Evolutionary conservation across 164 flowering plant species (phyloP).

Genomic region (Tetrastigma voinierianum): DNA sequence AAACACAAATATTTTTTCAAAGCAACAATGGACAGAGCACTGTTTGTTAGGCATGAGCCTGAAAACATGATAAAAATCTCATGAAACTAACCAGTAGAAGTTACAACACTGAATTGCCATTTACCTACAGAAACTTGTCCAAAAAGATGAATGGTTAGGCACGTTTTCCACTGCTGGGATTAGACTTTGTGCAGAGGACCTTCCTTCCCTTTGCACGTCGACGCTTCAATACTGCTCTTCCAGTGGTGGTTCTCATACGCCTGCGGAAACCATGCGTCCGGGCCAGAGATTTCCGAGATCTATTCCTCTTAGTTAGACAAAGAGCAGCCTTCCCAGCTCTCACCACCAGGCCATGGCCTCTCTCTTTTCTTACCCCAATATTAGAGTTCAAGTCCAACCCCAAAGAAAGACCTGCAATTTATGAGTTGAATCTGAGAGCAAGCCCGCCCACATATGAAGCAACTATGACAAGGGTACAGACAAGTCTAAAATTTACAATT

Average conservation of each 20-base stretch:
- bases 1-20: neutral
- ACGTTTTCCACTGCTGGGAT: conserved; percentile 67
- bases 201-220: conserved; percentile 88
- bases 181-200: conserved; percentile 74
- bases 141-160: conserved; percentile 11
- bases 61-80: conserved; percentile 3
- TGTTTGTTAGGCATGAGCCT: conserved; percentile 6
- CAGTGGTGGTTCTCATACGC: conserved; percentile 86
- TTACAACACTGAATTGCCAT: conserved; percentile 6
- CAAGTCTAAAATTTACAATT: no score
- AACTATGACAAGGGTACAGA: no score
- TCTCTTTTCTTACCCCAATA: conserved; percentile 24
- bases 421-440: neutral
- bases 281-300: conserved; percentile 86
- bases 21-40: neutral
- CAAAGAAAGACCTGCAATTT: conserved; percentile 61
- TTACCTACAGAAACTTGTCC: conserved; percentile 10
- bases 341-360: conserved; percentile 55
- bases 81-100: conserved; percentile 2
- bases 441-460: neutral
- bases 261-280: conserved; percentile 87
- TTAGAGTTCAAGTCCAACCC: conserved; percentile 43
- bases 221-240: conserved; percentile 77
- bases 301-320: conserved; percentile 77
- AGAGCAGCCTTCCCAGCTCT: conserved; percentile 69